phyloP scores from a whole-genome alignment of 2,329 filamentous ascomycete species.

The Camillea tinctor region DNA sequence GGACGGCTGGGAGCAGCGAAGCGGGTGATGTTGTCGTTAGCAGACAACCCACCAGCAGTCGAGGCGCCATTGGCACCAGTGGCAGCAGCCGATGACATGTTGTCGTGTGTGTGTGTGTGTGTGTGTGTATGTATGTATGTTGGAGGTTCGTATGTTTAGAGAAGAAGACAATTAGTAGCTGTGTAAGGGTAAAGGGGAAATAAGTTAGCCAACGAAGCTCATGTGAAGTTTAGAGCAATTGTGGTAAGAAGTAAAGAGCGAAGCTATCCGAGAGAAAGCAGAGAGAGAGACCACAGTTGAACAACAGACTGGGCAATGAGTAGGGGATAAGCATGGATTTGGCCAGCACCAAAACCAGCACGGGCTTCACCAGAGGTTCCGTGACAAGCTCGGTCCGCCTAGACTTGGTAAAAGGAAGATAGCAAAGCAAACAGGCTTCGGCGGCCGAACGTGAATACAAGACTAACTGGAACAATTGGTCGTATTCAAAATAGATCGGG shows the following conservation, averaged over 20 bases:
- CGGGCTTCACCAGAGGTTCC: not conserved
- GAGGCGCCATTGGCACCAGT: constrained; percentile 49
- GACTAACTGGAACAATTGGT: not conserved
- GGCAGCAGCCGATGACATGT: constrained; percentile 55
- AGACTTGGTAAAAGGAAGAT: not conserved
- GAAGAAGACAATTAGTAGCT: constrained; percentile 1
- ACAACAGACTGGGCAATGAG: not conserved
- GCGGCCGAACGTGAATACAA: not conserved
- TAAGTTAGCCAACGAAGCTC: constrained; percentile 7
- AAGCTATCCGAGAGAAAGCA: no score
- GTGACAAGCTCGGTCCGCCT: not conserved
- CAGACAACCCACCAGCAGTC: constrained; percentile 57
- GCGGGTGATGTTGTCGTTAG: constrained; percentile 98
- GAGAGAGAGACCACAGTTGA: not conserved
- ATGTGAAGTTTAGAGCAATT: not conserved
- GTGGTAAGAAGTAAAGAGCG: not conserved
- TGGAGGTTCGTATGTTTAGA: constrained; percentile 6
- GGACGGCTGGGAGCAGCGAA: constrained; percentile 92
- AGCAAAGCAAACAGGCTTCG: not conserved
- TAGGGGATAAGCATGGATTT: not conserved
- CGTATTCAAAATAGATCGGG: not conserved
- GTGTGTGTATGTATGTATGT: no score
- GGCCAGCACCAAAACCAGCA: not conserved
- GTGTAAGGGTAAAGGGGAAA: not conserved
- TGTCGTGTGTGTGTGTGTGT: no score